Evolutionary conservation across 2,329 filamentous ascomycete species (phyloP).

Genomic region (Emergomyces orientalis): DNA sequence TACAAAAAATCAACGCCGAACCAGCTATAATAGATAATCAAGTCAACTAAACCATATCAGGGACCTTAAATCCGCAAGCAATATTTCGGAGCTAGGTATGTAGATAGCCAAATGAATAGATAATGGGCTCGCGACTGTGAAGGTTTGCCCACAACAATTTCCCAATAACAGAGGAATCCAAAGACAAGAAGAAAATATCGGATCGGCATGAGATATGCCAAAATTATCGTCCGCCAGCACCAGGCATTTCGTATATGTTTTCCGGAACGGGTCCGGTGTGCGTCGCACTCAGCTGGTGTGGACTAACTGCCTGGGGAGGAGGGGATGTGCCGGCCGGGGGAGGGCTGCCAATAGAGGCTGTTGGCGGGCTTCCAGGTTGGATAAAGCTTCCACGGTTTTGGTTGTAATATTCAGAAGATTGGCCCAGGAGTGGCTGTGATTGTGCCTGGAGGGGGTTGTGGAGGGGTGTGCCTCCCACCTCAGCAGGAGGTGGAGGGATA

Average conservation of each 20-base stretch:
- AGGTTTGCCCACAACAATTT: neutral
- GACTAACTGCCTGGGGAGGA: conserved; percentile 1
- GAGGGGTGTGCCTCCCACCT: conserved; percentile 11
- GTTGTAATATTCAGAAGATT: conserved; percentile 12
- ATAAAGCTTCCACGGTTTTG: conserved; percentile 8
- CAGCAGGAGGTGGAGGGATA: neutral
- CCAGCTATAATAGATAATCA: neutral
- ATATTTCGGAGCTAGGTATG: neutral
- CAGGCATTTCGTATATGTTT: conserved; percentile 16
- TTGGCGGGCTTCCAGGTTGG: conserved; percentile 6
- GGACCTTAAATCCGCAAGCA: neutral
- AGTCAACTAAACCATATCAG: neutral
- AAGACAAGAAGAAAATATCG: neutral
- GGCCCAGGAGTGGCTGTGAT: conserved; percentile 4
- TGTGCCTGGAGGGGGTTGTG: conserved; percentile 8
- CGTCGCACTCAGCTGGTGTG: conserved; percentile 12
- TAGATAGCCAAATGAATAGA: neutral
- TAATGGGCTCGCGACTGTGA: neutral
- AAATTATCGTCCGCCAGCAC: neutral
- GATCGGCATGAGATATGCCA: neutral
- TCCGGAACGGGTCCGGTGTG: conserved; percentile 15
- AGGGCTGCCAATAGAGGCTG: neutral
- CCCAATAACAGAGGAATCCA: neutral
- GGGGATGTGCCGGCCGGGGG: neutral
- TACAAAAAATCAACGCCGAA: neutral